Evolutionary conservation across 1,284 basidiomycete genomes (phyloP).

Genomic region (Tetrapyrgos nigripes): DNA sequence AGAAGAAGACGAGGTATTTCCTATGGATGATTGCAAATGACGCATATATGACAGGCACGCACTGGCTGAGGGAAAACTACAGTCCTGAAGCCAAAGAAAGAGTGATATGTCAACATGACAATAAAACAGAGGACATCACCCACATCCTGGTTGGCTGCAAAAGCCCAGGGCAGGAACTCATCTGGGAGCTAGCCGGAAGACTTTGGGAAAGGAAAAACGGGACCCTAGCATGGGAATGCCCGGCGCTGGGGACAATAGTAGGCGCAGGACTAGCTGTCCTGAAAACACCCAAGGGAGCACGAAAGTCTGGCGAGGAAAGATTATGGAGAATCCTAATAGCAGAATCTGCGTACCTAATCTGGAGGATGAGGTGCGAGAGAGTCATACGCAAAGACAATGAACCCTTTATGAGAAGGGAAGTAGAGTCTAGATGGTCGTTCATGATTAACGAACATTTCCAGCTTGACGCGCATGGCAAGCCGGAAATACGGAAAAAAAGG

Average conservation of each 20-base stretch:
- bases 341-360: conserved; percentile 24
- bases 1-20: neutral
- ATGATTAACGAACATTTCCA: no score
- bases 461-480: no score
- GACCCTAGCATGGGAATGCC: neutral
- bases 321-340: no score
- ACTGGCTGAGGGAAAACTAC: neutral
- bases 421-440: no score
- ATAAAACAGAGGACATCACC: conserved; percentile 19
- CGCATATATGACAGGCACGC: no score
- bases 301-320: no score
- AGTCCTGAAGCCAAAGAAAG: neutral
- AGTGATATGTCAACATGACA: neutral
- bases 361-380: conserved; percentile 24
- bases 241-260: conserved; percentile 18
- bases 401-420: conserved; percentile 15
- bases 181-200: no score
- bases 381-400: conserved; percentile 17
- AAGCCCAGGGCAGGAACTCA: conserved; percentile 18
- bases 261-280: no score
- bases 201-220: conserved; percentile 10
- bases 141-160: conserved; percentile 35
- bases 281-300: no score
- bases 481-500: no score
- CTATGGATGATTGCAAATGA: conserved; percentile 4